Evolutionary conservation across 2,329 filamentous ascomycete species (phyloP).

Genomic region (Xylariales sp.): DNA sequence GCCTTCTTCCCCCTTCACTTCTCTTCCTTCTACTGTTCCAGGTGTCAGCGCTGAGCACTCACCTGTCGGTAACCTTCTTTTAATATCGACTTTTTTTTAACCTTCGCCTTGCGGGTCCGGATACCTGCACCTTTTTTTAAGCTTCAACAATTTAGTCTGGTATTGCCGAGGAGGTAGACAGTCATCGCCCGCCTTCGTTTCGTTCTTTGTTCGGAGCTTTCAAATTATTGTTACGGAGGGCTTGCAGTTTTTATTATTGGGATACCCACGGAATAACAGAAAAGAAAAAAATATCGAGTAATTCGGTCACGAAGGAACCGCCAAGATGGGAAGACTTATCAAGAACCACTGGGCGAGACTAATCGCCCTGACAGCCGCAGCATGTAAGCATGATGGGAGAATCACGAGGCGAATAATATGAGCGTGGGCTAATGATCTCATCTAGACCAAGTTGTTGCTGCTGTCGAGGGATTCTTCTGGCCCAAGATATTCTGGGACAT

Average conservation of each 20-base stretch:
- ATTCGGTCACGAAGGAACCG: constrained; percentile 13
- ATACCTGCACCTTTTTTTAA: constrained; percentile 36
- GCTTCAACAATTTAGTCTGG: constrained; percentile 10
- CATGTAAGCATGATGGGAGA: constrained; percentile 28
- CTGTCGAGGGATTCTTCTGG: constrained; percentile 91
- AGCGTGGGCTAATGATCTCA: constrained; percentile 19
- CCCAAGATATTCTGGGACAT: constrained; percentile 99
- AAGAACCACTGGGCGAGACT: constrained; percentile 99
- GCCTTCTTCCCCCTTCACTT: constrained; percentile 24
- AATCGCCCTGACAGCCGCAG: constrained; percentile 80
- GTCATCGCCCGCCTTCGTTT: constrained; percentile 12
- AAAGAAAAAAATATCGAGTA: constrained; percentile 15
- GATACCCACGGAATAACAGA: constrained; percentile 16
- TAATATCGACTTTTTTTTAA: constrained; percentile 35
- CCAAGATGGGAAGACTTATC: constrained; percentile 89
- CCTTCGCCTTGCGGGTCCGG: constrained; percentile 44
- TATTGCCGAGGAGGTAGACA: constrained; percentile 11
- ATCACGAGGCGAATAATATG: background rate
- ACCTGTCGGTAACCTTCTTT: constrained; percentile 51
- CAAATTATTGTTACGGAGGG: too few relatives aligned
- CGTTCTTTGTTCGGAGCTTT: constrained; percentile 16
- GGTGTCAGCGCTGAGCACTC: constrained; percentile 44
- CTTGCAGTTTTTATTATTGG: constrained; percentile 12
- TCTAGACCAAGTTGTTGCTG: constrained; percentile 79
- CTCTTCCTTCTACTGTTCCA: too few relatives aligned